Conservation (phyloP, 257 asterid genomes). For the Fraxinus anomala region DNA sequence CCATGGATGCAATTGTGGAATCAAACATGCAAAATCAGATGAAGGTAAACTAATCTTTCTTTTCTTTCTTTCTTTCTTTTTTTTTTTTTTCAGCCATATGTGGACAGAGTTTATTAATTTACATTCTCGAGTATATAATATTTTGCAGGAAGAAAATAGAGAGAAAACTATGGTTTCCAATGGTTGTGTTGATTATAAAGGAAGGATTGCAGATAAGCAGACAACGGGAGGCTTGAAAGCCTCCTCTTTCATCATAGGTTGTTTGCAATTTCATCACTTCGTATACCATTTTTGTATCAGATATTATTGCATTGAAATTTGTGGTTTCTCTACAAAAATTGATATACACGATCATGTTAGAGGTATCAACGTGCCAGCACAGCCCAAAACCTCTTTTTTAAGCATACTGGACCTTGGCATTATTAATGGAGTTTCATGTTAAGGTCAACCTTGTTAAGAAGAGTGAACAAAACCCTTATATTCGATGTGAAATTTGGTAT, state of each 20-base stretch:
- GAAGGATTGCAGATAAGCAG: conserved; percentile 52
- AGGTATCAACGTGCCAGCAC: not conserved
- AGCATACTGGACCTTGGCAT: not conserved
- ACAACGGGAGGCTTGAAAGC: conserved; percentile 82
- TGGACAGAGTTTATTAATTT: not conserved
- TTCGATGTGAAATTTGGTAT: no score
- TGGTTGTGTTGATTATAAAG: conserved; percentile 65
- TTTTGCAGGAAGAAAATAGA: conserved; percentile 32
- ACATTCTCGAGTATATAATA: not conserved
- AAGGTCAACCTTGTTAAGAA: no score
- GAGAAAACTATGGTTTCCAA: conserved; percentile 50
- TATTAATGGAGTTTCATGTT: no score
- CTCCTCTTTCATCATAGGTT: conserved; percentile 79
- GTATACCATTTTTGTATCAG: no score
- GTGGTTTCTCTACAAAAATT: not conserved
- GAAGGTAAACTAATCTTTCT: conserved; percentile 23
- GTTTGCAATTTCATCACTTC: not conserved
- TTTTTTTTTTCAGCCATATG: not conserved
- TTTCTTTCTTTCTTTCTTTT: not conserved
- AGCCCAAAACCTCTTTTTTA: not conserved
- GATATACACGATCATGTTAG: not conserved
- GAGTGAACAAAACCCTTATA: no score
- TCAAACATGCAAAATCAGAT: conserved; percentile 19
- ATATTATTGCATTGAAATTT: no score
- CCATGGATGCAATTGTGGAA: conserved; percentile 2